Base-by-base conservation (phyloP, 2,329 filamentous ascomycete species). In the Beauveria pseudobassiana region DNA sequence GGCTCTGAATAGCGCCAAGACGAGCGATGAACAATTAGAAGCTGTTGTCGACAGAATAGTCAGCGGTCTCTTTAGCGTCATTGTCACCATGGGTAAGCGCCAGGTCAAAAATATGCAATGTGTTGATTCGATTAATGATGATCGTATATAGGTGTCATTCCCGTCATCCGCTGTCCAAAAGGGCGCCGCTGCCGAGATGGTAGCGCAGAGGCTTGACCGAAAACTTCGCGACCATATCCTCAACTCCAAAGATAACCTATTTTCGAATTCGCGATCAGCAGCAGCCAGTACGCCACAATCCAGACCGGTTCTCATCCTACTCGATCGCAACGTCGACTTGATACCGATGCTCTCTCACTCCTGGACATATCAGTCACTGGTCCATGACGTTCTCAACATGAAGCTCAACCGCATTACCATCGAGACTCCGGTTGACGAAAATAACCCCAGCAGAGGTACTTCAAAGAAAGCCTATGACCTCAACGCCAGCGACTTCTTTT, bases 301-400 rank as follows among this genome's bases (percentile, higher is more conserved):
- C 26, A 82, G 96, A 54, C 95, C 96, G 0, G 91, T 98, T 0
- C 84, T 99, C 51, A 86, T 99, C 66, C 89, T 99, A 58, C 88
- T 98, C 53, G 95, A 99, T 75, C 88, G 95, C 67, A 98, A 97
- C 70, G 87, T 99, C 50, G 95, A 99, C 74, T 78, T 99, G 59
- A 91, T 96, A 65, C 93, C 95, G 2, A 98, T 99, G 95, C 83
- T 99, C n/a, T 97, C 93, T 16, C 95, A 99, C 75, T 97, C 93
- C 22, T 83, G 81, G 81, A 83, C 83, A 9, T 86, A 96, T 69
- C 92, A 96, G 73, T 95, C 90, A 8, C 79, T 96, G 12, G 90
- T 96, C 18, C 89, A 86, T 67, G 85, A 83, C 64, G 78, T 83
- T 18, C 76, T 82, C 57, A 77, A 77, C 65, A 79, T 81, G 77